Percentiles rank a stretch among this genome's conserved stretches.
Evolutionary conservation across 1,284 basidiomycete species (phyloP).

Genomic region (Entoloma clypeatum): DNA sequence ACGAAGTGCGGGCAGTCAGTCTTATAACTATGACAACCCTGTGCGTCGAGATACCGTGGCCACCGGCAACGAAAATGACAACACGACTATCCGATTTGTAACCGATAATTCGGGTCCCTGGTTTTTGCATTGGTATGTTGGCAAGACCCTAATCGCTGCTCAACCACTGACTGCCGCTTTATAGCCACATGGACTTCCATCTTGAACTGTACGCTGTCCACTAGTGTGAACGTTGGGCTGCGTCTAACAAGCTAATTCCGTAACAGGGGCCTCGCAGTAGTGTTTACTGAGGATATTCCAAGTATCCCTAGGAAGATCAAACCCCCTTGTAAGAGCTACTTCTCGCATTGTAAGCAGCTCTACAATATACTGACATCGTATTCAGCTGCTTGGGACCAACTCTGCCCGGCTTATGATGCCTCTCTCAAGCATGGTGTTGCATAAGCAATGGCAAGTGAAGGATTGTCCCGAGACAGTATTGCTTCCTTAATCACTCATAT

Average conservation of each 20-base stretch:
- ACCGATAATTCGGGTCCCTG: conserved; percentile 41
- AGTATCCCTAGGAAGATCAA: conserved; percentile 16
- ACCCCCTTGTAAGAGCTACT: conserved; percentile 13
- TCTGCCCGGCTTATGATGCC: conserved; percentile 26
- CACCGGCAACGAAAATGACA: conserved; percentile 22
- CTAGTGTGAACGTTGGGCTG: neutral
- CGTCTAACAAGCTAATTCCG: conserved; percentile 1
- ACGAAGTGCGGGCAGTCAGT: conserved; percentile 28
- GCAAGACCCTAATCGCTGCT: neutral
- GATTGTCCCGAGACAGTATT: too few relatives aligned
- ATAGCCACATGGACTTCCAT: conserved; percentile 31
- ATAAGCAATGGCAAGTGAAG: too few relatives aligned
- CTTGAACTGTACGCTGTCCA: conserved; percentile 22
- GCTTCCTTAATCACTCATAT: too few relatives aligned
- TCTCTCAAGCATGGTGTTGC: too few relatives aligned
- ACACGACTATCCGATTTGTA: conserved; percentile 29
- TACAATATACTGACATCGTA: neutral
- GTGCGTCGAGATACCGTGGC: conserved; percentile 29
- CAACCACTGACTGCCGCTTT: conserved; percentile 2
- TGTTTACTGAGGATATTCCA: conserved; percentile 36
- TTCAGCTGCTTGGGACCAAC: conserved; percentile 21
- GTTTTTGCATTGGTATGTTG: conserved; percentile 40
- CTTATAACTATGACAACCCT: conserved; percentile 35
- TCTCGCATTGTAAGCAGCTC: neutral
- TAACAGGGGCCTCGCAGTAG: conserved; percentile 39